Conservation (phyloP, 169 alveolate genomes). For the Eimeria praecox region DNA sequence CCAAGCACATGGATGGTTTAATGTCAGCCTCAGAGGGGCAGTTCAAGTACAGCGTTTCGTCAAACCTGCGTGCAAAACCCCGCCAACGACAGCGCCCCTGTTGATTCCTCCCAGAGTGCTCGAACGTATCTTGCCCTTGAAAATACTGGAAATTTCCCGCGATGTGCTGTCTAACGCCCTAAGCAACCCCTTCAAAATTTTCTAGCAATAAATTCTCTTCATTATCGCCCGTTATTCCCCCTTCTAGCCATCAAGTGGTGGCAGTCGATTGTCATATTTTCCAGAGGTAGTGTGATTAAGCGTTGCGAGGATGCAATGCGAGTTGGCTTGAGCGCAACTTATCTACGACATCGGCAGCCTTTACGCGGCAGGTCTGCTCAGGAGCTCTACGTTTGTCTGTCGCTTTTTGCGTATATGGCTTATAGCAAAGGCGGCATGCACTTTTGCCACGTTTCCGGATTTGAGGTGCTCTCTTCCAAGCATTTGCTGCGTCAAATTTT, state of each 20-base stretch:
- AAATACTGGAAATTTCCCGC: not conserved
- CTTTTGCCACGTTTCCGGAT: not conserved
- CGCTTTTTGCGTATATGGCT: not conserved
- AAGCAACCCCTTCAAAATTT: not conserved
- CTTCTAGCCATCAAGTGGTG: not conserved
- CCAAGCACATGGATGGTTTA: slow-evolving; percentile 87
- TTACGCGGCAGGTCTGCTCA: not conserved
- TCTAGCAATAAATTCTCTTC: not conserved
- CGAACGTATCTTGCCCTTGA: not conserved
- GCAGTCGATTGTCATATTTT: not conserved
- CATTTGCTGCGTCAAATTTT: not conserved
- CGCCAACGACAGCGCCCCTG: not conserved
- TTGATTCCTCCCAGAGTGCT: not conserved
- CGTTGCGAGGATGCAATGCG: not conserved
- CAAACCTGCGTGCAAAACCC: slow-evolving; percentile 74
- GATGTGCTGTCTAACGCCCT: not conserved
- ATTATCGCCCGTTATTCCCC: not conserved
- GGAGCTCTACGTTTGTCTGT: not conserved
- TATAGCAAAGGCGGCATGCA: not conserved
- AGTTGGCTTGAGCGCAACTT: not conserved
- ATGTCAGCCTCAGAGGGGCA: slow-evolving; percentile 86
- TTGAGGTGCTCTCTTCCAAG: not conserved
- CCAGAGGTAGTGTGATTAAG: not conserved
- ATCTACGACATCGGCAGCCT: not conserved
- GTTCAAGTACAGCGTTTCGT: slow-evolving; percentile 80